A percentile compares a stretch with the other conserved stretches of the same genome.
Conservation (phyloP, 2,329 filamentous ascomycete species). For the Emericellopsis atlantica region DNA sequence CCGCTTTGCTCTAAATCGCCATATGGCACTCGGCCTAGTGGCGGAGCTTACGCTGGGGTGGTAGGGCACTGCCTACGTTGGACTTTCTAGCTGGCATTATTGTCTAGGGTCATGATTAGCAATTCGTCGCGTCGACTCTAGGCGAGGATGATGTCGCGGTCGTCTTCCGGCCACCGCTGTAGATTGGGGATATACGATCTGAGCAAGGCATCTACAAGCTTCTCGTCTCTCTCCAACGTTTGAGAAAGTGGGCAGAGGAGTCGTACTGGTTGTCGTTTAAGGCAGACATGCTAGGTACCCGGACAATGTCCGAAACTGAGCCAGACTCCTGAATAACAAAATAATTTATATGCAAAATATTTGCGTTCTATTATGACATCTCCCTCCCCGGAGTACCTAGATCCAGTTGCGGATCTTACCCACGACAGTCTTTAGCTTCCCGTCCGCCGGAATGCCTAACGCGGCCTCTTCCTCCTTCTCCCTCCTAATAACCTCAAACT, state of each 20-base stretch:
- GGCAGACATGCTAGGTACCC: not conserved
- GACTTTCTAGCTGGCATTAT: slow-evolving; percentile 8
- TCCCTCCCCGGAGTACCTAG: too few species aligned
- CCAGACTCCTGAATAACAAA: too few species aligned
- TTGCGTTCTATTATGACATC: too few species aligned
- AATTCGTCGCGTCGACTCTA: slow-evolving; percentile 7
- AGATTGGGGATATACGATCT: slow-evolving; percentile 5
- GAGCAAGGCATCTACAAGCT: slow-evolving; percentile 6
- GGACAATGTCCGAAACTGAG: too few species aligned
- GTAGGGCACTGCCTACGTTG: slow-evolving; percentile 1
- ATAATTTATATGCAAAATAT: too few species aligned
- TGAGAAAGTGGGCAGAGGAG: slow-evolving; percentile 4
- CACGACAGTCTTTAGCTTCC: too few species aligned
- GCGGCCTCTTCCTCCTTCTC: too few species aligned
- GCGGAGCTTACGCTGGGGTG: slow-evolving; percentile 5
- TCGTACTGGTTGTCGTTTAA: slow-evolving; percentile 6
- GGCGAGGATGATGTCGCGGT: slow-evolving; percentile 3
- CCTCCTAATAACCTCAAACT: too few species aligned
- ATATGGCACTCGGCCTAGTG: slow-evolving; percentile 9
- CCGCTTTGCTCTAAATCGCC: slow-evolving; percentile 7
- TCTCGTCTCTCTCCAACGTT: slow-evolving; percentile 3
- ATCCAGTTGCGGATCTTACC: too few species aligned
- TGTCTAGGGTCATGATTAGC: slow-evolving; percentile 8
- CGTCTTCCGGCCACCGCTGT: slow-evolving; percentile 1
- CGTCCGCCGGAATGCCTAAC: too few species aligned